These are phyloP conservation scores for Penicillium brasilianum DNA, from an alignment of 2,329 filamentous ascomycete species.

Conservation along the genomic window DNA sequence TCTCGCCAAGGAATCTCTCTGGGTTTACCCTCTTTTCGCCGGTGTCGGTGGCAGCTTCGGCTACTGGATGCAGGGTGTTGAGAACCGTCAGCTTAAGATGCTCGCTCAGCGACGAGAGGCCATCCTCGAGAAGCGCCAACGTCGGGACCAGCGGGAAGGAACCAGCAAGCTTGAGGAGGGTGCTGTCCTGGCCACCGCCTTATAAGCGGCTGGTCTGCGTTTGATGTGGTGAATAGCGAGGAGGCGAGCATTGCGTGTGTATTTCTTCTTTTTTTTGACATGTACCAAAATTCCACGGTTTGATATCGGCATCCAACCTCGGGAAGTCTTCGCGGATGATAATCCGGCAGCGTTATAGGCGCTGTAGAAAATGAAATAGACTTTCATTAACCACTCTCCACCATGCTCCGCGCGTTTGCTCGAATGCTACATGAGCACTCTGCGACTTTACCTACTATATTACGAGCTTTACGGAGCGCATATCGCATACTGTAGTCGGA, in stretches of 20 bases:
- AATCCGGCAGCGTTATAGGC: slow-evolving; percentile 21
- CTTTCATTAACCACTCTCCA: slow-evolving; percentile 6
- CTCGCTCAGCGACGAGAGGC: slow-evolving; percentile 77
- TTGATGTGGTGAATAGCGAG: slow-evolving; percentile 18
- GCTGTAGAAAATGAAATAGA: slow-evolving; percentile 25
- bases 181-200: slow-evolving; percentile 43
- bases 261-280: slow-evolving; percentile 28
- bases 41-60: slow-evolving; percentile 87
- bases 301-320: slow-evolving; percentile 31
- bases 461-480: background rate
- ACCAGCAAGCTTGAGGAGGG: slow-evolving; percentile 43
- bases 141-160: slow-evolving; percentile 72
- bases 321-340: slow-evolving; percentile 19
- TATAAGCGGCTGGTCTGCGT: slow-evolving; percentile 34
- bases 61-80: slow-evolving; percentile 94
- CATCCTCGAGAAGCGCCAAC: slow-evolving; percentile 86
- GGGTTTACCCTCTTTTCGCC: slow-evolving; percentile 90
- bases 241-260: slow-evolving; percentile 29
- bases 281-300: slow-evolving; percentile 43
- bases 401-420: background rate
- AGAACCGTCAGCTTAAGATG: slow-evolving; percentile 77
- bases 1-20: slow-evolving; percentile 81
- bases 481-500: too few species aligned
- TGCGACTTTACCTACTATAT: background rate
- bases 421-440: background rate